Evolutionary conservation across 139 green algal species (phyloP).

Genomic region (Coelastrella sp.): DNA sequence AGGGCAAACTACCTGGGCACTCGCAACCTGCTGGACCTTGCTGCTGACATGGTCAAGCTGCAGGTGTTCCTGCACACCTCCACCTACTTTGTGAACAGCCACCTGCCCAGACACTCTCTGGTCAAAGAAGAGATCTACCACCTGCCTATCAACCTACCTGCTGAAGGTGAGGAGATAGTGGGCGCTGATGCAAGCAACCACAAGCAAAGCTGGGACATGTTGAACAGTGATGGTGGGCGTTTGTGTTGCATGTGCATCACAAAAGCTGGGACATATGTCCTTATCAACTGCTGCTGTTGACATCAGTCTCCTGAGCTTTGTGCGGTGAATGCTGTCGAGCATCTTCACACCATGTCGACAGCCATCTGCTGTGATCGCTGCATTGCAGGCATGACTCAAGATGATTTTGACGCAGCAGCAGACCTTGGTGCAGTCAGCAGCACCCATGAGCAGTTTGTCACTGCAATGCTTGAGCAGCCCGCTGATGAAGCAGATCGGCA

Average conservation of each 20-base stretch:
- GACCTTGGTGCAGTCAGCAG: background rate
- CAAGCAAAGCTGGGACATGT: too few relatives aligned
- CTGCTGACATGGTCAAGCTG: background rate
- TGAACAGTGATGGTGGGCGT: too few relatives aligned
- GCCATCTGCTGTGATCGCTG: too few relatives aligned
- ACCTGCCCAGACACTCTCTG: constrained; percentile 10
- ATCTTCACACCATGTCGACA: too few relatives aligned
- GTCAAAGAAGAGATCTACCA: constrained; percentile 3
- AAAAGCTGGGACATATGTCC: too few relatives aligned
- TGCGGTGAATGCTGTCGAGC: too few relatives aligned
- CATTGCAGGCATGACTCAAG: background rate
- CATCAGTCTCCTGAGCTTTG: too few relatives aligned
- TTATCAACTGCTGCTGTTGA: background rate
- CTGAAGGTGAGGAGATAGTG: background rate
- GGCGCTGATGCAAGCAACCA: too few relatives aligned
- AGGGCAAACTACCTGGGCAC: constrained; percentile 29
- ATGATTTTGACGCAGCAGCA: background rate
- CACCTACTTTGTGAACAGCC: constrained; percentile 36
- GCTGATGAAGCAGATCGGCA: background rate
- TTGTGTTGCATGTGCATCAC: too few relatives aligned
- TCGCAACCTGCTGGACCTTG: constrained; percentile 17
- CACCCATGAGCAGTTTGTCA: constrained; percentile 5
- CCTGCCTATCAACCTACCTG: background rate
- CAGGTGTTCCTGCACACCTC: constrained; percentile 23
- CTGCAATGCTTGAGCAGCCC: background rate